Conservation (phyloP, 768 basidiomycete species). For the Tephrocybe sp. region DNA sequence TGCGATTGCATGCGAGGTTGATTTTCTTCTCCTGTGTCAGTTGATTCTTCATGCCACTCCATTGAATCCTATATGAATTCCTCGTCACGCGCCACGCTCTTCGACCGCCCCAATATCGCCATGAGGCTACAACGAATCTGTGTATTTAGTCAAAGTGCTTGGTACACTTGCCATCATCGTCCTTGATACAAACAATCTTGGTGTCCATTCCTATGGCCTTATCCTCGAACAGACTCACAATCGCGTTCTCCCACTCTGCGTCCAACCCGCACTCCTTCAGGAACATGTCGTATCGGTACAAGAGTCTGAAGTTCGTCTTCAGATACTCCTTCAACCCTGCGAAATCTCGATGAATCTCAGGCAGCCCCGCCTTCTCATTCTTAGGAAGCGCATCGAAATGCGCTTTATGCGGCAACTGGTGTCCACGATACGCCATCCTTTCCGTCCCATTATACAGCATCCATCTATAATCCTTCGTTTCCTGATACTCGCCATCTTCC, state of each 20-base stretch:
- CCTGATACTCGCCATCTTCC: constrained; percentile 26
- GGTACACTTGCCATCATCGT: background rate
- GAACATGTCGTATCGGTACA: constrained; percentile 39
- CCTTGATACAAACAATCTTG: background rate
- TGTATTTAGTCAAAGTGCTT: background rate
- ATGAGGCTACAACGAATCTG: too few relatives aligned
- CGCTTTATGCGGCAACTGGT: constrained; percentile 28
- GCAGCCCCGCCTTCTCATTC: constrained; percentile 1
- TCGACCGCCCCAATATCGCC: too few relatives aligned
- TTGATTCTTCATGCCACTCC: too few relatives aligned
- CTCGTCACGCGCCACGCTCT: too few relatives aligned
- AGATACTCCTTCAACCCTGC: constrained; percentile 30
- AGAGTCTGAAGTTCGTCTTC: constrained; percentile 32
- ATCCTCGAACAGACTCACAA: constrained; percentile 13
- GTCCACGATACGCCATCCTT: constrained; percentile 29
- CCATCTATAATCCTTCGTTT: constrained; percentile 18
- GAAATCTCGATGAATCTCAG: constrained; percentile 21
- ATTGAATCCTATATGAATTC: too few relatives aligned
- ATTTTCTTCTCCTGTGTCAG: too few relatives aligned
- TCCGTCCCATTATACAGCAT: constrained; percentile 17
- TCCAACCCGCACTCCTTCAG: constrained; percentile 33
- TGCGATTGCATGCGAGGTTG: too few relatives aligned
- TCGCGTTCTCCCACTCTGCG: constrained; percentile 28
- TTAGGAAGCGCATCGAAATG: constrained; percentile 22
- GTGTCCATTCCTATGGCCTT: background rate